These are phyloP conservation scores for Persicaria maculosa DNA, from an alignment of 148 eudicot genomes.

Conservation along the genomic window DNA sequence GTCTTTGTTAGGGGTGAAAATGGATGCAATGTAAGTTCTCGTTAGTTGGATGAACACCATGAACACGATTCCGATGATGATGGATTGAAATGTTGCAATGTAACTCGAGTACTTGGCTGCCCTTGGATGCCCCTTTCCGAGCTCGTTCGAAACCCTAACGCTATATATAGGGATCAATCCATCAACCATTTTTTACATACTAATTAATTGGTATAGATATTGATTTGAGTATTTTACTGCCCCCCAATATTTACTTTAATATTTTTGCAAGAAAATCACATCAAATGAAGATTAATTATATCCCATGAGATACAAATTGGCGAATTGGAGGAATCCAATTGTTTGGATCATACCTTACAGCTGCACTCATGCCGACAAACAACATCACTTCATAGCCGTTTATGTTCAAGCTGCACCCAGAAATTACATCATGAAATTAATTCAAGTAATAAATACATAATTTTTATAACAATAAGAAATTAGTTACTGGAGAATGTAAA, in stretches of 20 bases:
- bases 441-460: too few relatives aligned
- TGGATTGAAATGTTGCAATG: conserved; percentile 56
- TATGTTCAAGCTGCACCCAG: conserved; percentile 42
- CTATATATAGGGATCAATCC: conserved; percentile 13
- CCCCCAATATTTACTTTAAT: too few relatives aligned
- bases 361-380: conserved; percentile 78
- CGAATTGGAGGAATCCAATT: too few relatives aligned
- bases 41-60: conserved; percentile 44
- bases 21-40: conserved; percentile 38
- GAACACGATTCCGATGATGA: conserved; percentile 47
- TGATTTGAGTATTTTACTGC: too few relatives aligned
- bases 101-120: conserved; percentile 63
- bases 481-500: not conserved
- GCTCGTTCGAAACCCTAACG: conserved; percentile 82
- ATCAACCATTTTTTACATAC: not conserved
- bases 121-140: conserved; percentile 56
- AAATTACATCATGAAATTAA: not conserved
- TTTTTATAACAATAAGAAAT: not conserved
- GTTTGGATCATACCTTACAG: conserved; percentile 41
- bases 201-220: not conserved
- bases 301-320: too few relatives aligned
- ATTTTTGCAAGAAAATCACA: too few relatives aligned
- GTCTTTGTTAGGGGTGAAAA: conserved; percentile 49
- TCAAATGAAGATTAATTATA: too few relatives aligned
- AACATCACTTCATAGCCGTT: conserved; percentile 64